A percentile compares a stretch with the other conserved stretches of the same genome.
Conservation (phyloP, 1,284 basidiomycete genomes). For the Cerrena zonata region DNA sequence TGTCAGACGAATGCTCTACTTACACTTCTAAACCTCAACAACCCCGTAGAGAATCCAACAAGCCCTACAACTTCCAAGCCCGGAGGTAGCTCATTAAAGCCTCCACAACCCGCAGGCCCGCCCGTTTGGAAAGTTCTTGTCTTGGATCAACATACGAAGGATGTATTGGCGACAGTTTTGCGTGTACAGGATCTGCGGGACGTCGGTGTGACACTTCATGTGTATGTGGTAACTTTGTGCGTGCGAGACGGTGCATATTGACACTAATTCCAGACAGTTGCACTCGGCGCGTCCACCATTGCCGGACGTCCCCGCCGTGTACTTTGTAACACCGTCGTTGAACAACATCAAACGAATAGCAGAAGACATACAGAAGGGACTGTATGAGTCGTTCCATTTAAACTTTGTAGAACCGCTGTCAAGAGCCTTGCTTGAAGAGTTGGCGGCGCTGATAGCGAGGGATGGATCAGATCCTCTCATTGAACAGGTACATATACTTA, state of each 20-base stretch:
- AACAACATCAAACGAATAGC: conserved; percentile 85
- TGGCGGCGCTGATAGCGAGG: conserved; percentile 82
- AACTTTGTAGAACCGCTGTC: conserved; percentile 93
- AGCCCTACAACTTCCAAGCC: conserved; percentile 24
- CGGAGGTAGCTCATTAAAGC: conserved; percentile 29
- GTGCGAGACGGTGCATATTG: background rate
- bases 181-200: conserved; percentile 95
- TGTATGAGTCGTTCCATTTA: conserved; percentile 92
- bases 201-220: conserved; percentile 93
- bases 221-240: conserved; percentile 63
- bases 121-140: conserved; percentile 96
- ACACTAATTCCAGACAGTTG: conserved; percentile 61
- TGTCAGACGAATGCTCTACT: conserved; percentile 74
- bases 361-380: conserved; percentile 77
- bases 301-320: conserved; percentile 93
- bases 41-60: conserved; percentile 27
- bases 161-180: conserved; percentile 90
- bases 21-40: conserved; percentile 37
- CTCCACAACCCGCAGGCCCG: conserved; percentile 54
- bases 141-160: conserved; percentile 91
- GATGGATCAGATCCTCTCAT: conserved; percentile 82
- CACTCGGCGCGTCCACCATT: conserved; percentile 86
- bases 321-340: conserved; percentile 90
- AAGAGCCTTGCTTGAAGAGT: conserved; percentile 85
- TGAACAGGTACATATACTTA: conserved; percentile 53